phyloP scores from a whole-genome alignment of 139 green algal species.

The Diplosphaera chodatii region DNA sequence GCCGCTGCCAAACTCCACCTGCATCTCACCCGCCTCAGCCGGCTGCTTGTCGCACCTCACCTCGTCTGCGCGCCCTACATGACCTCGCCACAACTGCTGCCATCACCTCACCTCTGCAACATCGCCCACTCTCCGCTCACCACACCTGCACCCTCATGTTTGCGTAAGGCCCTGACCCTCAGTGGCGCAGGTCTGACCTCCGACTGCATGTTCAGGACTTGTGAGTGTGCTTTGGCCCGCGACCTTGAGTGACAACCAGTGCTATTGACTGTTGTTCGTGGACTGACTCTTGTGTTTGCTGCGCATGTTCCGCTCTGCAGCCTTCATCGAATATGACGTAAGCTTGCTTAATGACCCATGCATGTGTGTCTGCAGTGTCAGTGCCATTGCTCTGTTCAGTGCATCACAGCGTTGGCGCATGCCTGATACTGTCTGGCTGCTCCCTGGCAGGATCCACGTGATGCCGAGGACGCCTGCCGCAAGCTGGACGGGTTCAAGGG shows the following conservation, averaged over 20 bases:
- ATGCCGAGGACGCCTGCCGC: slow-evolving; percentile 51
- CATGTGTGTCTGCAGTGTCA: background rate
- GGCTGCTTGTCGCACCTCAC: background rate
- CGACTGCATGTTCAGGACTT: background rate
- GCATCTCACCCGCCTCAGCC: background rate
- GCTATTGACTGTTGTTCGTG: too few relatives aligned
- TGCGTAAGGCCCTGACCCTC: background rate
- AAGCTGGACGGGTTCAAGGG: slow-evolving; percentile 31
- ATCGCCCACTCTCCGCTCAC: background rate
- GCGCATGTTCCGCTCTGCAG: slow-evolving; percentile 15
- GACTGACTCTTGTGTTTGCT: background rate
- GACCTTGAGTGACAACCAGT: background rate
- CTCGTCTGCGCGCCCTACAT: background rate
- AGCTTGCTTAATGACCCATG: background rate
- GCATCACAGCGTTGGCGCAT: too few relatives aligned
- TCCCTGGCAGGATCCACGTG: slow-evolving; percentile 38
- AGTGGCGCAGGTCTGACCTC: background rate
- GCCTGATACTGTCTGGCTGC: too few relatives aligned
- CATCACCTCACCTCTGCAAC: background rate
- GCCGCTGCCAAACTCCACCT: background rate
- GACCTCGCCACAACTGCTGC: background rate
- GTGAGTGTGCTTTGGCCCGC: too few relatives aligned
- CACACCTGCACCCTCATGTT: background rate
- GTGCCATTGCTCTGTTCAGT: too few relatives aligned
- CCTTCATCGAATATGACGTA: slow-evolving; percentile 33